These are phyloP conservation scores for Melaleuca quinquenervia DNA, from an alignment of 345 rosid species.

Conservation along the genomic window DNA sequence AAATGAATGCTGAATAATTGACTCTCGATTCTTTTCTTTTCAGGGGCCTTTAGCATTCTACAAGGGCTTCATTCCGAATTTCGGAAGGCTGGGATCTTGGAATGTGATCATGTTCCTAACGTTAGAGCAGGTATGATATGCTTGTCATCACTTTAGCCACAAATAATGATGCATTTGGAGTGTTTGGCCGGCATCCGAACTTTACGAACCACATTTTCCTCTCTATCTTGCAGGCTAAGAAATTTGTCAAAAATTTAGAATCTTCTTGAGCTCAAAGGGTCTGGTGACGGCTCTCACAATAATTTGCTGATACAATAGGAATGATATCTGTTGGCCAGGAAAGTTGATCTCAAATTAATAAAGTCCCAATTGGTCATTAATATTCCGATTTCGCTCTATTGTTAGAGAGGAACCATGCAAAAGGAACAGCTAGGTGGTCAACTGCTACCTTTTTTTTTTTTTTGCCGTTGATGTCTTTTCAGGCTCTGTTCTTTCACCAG, in stretches of 20 bases:
- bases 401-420: neutral
- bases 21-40: neutral
- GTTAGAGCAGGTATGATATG: conserved; percentile 67
- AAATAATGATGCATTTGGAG: neutral
- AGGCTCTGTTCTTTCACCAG: neutral
- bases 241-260: conserved; percentile 34
- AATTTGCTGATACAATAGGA: neutral
- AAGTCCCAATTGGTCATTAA: neutral
- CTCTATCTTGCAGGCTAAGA: conserved; percentile 43
- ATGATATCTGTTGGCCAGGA: neutral
- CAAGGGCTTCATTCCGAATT: conserved; percentile 92
- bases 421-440: neutral
- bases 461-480: neutral
- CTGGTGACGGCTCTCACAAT: neutral
- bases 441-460: neutral
- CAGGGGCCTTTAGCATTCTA: conserved; percentile 91
- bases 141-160: neutral
- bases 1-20: neutral
- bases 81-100: conserved; percentile 96
- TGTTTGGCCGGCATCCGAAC: neutral
- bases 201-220: neutral
- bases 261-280: conserved; percentile 23
- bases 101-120: conserved; percentile 95
- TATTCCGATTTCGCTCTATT: neutral
- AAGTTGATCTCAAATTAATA: neutral